phyloP scores from a whole-genome alignment of 768 basidiomycete species.

The Clitopilus passeckerianus region DNA sequence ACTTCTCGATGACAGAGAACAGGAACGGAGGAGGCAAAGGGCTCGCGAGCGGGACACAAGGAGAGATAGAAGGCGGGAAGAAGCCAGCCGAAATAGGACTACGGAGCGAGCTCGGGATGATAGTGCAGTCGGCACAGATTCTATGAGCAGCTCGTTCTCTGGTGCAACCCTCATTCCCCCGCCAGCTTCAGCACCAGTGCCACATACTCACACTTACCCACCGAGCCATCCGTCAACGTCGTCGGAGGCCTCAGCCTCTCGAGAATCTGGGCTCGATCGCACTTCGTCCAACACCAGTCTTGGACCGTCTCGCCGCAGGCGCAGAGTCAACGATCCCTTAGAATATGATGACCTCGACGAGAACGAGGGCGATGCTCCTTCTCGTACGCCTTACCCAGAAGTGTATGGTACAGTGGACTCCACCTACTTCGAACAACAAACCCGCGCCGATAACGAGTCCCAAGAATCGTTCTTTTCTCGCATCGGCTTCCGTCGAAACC shows the following conservation, averaged over 20 bases:
- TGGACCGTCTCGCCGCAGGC: slow-evolving; percentile 18
- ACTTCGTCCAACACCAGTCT: slow-evolving; percentile 7
- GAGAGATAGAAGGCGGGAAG: slow-evolving; percentile 18
- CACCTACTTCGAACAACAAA: slow-evolving; percentile 40
- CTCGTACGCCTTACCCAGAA: slow-evolving; percentile 59
- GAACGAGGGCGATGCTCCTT: slow-evolving; percentile 29
- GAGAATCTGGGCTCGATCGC: slow-evolving; percentile 1
- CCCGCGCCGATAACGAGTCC: neutral
- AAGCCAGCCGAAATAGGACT: slow-evolving; percentile 7
- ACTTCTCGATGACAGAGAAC: slow-evolving; percentile 44
- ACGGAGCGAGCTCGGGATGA: neutral
- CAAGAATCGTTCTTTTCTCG: slow-evolving; percentile 7
- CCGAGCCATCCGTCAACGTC: neutral
- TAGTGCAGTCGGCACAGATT: slow-evolving; percentile 5
- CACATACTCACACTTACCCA: slow-evolving; percentile 10
- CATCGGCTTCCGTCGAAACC: neutral
- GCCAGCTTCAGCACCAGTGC: slow-evolving; percentile 14
- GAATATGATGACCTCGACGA: slow-evolving; percentile 25
- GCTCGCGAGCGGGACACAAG: slow-evolving; percentile 15
- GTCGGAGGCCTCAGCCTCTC: neutral
- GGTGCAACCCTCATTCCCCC: slow-evolving; percentile 6
- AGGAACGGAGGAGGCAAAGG: slow-evolving; percentile 27
- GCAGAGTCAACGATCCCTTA: slow-evolving; percentile 23
- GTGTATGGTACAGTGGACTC: slow-evolving; percentile 57
- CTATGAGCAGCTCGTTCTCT: slow-evolving; percentile 15